phyloP scores from a whole-genome alignment of 2,329 filamentous ascomycete genomes.

The Exutisphaerella laricina region DNA sequence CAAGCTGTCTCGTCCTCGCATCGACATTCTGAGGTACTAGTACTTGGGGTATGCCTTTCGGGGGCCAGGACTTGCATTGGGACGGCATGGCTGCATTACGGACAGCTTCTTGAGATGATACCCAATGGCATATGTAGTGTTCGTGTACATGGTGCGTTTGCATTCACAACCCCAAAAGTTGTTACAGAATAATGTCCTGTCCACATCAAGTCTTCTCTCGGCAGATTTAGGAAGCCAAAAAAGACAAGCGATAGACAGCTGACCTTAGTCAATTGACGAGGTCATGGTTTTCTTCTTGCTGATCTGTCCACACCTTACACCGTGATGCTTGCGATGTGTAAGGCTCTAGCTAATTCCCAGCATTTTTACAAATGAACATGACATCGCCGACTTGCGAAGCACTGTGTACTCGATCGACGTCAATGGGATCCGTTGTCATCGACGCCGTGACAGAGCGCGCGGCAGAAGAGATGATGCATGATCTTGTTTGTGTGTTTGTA shows the following conservation, averaged over 20 bases:
- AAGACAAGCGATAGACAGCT: conserved; percentile 16
- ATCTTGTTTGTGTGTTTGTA: too few species aligned
- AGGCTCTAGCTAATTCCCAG: conserved; percentile 29
- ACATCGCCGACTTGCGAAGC: too few species aligned
- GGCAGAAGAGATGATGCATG: too few species aligned
- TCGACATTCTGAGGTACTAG: too few species aligned
- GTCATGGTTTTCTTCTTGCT: conserved; percentile 24
- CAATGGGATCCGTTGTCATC: too few species aligned
- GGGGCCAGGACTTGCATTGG: neutral
- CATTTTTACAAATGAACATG: too few species aligned
- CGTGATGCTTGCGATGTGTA: conserved; percentile 18
- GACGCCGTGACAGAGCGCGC: too few species aligned
- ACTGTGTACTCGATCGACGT: too few species aligned
- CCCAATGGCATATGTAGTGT: conserved; percentile 7
- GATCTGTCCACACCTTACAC: conserved; percentile 31
- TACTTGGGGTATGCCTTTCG: too few species aligned
- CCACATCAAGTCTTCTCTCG: conserved; percentile 18
- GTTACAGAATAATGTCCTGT: conserved; percentile 16
- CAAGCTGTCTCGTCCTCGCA: too few species aligned
- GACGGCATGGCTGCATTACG: neutral
- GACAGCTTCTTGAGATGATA: conserved; percentile 9
- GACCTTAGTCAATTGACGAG: conserved; percentile 14
- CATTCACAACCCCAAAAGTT: too few species aligned
- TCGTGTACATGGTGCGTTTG: too few species aligned
- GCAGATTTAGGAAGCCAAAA: conserved; percentile 17